These are phyloP conservation scores for Cadophora sp. DNA, from an alignment of 2,329 filamentous ascomycete species.

Conservation along the genomic window DNA sequence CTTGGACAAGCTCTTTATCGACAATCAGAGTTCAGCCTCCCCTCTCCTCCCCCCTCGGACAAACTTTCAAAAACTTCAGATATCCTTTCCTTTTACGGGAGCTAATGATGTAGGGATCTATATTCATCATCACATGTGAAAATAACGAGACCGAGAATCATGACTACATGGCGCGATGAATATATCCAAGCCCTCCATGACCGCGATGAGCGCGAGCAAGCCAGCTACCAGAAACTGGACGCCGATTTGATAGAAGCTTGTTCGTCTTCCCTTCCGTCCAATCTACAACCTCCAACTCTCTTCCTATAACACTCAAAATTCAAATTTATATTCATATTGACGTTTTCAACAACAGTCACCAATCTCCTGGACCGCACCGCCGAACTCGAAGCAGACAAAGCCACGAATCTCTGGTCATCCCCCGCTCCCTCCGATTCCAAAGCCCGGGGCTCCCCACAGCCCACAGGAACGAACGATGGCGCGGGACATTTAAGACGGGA, in stretches of 20 bases:
- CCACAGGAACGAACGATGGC: slow-evolving; percentile 40
- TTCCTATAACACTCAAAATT: not conserved
- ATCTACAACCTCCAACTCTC: too few species aligned
- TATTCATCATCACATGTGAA: not conserved
- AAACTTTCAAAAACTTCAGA: not conserved
- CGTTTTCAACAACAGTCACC: slow-evolving; percentile 60
- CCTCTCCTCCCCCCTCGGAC: not conserved
- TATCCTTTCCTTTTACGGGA: not conserved
- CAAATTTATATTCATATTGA: slow-evolving; percentile 26
- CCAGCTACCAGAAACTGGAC: slow-evolving; percentile 63
- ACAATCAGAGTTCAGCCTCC: slow-evolving; percentile 18
- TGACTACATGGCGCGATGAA: slow-evolving; percentile 72
- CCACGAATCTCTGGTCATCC: slow-evolving; percentile 38
- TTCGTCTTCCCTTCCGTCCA: slow-evolving; percentile 50
- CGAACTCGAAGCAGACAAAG: slow-evolving; percentile 65
- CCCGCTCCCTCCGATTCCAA: slow-evolving; percentile 42
- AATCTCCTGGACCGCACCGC: slow-evolving; percentile 72
- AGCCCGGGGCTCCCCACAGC: slow-evolving; percentile 39
- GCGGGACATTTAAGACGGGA: slow-evolving; percentile 67
- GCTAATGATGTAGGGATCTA: not conserved
- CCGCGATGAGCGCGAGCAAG: slow-evolving; percentile 72
- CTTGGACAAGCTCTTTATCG: slow-evolving; percentile 20
- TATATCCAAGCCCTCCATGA: slow-evolving; percentile 79
- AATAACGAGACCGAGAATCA: slow-evolving; percentile 29
- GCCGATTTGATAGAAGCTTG: slow-evolving; percentile 79